Percentiles rank a stretch among this genome's conserved stretches.
phyloP scores from a whole-genome alignment of 306 rosid species.

The Citrullus colocynthis region DNA sequence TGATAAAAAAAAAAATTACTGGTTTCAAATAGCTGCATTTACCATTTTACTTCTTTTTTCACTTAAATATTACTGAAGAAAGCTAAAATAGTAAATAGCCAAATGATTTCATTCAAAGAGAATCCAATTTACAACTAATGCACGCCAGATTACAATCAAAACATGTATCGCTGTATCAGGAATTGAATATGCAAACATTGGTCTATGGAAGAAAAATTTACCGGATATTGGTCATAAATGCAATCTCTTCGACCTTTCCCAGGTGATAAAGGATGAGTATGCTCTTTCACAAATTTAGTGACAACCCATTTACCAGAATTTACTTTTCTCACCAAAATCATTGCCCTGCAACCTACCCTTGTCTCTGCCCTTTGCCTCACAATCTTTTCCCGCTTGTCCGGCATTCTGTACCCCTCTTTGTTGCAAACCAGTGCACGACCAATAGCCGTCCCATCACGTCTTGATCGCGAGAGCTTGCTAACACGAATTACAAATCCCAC shows the following conservation, averaged over 20 bases:
- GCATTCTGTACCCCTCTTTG: conserved; percentile 94
- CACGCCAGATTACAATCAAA: neutral
- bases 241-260: conserved; percentile 76
- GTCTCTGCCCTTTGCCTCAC: conserved; percentile 96
- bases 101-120: neutral
- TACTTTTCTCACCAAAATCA: conserved; percentile 80
- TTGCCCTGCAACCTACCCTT: conserved; percentile 93
- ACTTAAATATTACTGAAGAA: neutral
- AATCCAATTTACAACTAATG: neutral
- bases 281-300: conserved; percentile 77
- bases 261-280: conserved; percentile 68
- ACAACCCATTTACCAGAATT: conserved; percentile 86
- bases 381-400: conserved; percentile 88
- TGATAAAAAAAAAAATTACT: neutral
- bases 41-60: neutral
- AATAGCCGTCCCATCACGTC: conserved; percentile 88
- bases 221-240: conserved; percentile 79
- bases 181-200: neutral
- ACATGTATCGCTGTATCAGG: neutral
- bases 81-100: neutral
- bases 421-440: conserved; percentile 96
- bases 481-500: conserved; percentile 86
- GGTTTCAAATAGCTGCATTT: neutral
- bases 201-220: conserved; percentile 28
- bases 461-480: conserved; percentile 89